Base-by-base conservation (phyloP, 164 flowering plant species). In the Aristolochia californica region DNA sequence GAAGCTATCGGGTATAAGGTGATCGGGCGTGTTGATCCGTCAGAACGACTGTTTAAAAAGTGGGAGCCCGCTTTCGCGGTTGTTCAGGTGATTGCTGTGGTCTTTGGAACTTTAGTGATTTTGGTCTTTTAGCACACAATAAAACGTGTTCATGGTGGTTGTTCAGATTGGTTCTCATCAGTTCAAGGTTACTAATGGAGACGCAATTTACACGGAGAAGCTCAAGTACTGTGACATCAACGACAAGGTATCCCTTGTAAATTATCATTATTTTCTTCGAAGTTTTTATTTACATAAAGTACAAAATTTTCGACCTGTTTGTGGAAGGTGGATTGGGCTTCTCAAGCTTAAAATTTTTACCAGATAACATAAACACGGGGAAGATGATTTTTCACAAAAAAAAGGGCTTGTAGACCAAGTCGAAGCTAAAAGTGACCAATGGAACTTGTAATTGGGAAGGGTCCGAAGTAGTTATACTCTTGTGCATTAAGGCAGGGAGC, bases 181-280 rank as follows among this genome's bases (percentile, higher is more conserved):
- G 73, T 94, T 94, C 68, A 94, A 94, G 68, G 97, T 94, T 63
- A 85, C 96, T 79, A 88, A 84, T 77, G 86, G 86, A 60, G 97
- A 94, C 67, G 40, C 65, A 44, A 78, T 94, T 62, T 94, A 68
- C 67, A 72, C 82, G 0, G 99, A 88, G 75, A 85, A 72, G 59
- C 70, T 90, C 71, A 94, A 94, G 71, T 82, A 82, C 62, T 90
- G 99, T 28, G 88, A 94, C 43, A 85, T 94, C 5, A 90, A 93
- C 72, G 99, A 93, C 66, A 93, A 87, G 96, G 99, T 89, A 68
- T 45, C 21, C 40, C 40, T 34, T 34, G 10, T 34, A 28, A 28
- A 28, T 34, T 8, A 34, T 34, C 10, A 2, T 12, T 34, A 2
- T 34, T 34, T 2, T 34, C 40, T 34, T 34, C 40, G 7, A 34